Base-by-base conservation (phyloP, 805 yeast genomes). In the Candida ponderosae region DNA sequence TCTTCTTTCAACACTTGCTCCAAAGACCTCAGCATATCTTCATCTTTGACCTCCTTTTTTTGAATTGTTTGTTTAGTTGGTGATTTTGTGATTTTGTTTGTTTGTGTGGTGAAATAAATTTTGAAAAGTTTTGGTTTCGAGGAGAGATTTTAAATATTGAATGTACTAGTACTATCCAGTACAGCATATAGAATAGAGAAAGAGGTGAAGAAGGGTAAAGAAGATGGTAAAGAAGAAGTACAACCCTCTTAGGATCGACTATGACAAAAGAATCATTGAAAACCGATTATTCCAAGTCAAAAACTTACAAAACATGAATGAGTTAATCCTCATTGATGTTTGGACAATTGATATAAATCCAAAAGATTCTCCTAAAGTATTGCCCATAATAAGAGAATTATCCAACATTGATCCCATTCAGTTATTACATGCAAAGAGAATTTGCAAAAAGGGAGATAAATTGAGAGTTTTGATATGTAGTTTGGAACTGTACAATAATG, bases 311-410 rank as follows among this genome's bases (percentile, higher is more conserved):
- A 35, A 39, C 11, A 35, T 44, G 1, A 47, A 54, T 33, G 47
- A 40, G 6, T 55, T 65, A 14, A 41, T 47, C 3, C 44, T 59
- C n/a, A 50, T 60, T 1, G 39, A 50, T 1, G 74, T 66, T 2
- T 76, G 81, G 81, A 55, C 66, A 24, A 66, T 76, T 35, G 62
- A 59, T 18, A 65, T 76, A 15, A 39, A 47, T 2, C 70, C 79
- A 2, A 46, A 35, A 32, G 46, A 51, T 17, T 63, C 69, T 1
- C 40, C 46, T 7, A 35, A 14, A 44, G 53, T 41, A 11, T 24
- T 38, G 37, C 49, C 34, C 28, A 41, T 58, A 16, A 48, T 62
- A 14, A 50, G 59, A 28, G 46, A 45, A 14, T 37, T 42, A 23
- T 39, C 51, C 13, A 42, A 11, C 1, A 34, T 48, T 1, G 66